phyloP scores from a whole-genome alignment of 2,329 filamentous ascomycete species.

The Xylaria sp. region DNA sequence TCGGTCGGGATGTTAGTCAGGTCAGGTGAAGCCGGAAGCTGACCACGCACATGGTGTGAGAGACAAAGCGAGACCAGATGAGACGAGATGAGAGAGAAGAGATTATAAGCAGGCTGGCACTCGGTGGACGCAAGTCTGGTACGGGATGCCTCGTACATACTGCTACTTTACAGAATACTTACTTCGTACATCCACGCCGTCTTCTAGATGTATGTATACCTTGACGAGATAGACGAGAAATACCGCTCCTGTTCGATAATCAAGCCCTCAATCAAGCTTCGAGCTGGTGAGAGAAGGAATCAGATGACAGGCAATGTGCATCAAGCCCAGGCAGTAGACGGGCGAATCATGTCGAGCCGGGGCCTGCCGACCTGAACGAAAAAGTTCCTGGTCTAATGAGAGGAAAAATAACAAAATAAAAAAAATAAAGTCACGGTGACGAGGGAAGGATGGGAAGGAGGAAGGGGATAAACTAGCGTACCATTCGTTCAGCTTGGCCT shows the following conservation, averaged over 20 bases:
- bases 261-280: conserved; percentile 9
- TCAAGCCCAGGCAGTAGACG: conserved; percentile 9
- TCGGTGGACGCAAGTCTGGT: too few species aligned
- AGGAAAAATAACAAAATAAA: too few species aligned
- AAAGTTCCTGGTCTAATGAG: conserved; percentile 8
- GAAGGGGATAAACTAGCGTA: conserved; percentile 9
- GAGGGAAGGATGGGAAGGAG: background rate
- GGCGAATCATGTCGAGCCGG: conserved; percentile 14
- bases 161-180: too few species aligned
- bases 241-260: conserved; percentile 1
- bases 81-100: background rate
- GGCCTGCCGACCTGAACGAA: conserved; percentile 15
- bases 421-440: background rate
- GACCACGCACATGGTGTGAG: conserved; percentile 8
- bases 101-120: too few species aligned
- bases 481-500: conserved; percentile 13
- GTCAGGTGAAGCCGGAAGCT: conserved; percentile 16
- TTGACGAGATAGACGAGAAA: background rate
- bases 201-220: too few species aligned
- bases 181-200: too few species aligned
- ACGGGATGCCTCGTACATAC: too few species aligned
- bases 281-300: conserved; percentile 8
- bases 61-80: background rate
- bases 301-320: conserved; percentile 20
- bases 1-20: conserved; percentile 8